phyloP scores from a whole-genome alignment of 164 flowering plant genomes.

The Magnolia sinica region DNA sequence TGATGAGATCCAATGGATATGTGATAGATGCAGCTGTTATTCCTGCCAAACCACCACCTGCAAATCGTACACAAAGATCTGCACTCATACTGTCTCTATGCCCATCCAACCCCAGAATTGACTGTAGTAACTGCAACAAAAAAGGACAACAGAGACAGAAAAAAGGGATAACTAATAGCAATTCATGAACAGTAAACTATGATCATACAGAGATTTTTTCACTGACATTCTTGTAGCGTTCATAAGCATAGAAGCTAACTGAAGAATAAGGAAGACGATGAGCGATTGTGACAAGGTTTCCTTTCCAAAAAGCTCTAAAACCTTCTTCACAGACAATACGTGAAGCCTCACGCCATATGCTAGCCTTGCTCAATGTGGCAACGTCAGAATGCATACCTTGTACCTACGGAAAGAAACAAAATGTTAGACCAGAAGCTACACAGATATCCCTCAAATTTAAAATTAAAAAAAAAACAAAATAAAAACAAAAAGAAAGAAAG shows the following conservation, averaged over 20 bases:
- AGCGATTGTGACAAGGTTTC: constrained; percentile 75
- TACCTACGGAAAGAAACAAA: constrained; percentile 32
- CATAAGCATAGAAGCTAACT: constrained; percentile 73
- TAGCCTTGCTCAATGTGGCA: constrained; percentile 48
- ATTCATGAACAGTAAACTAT: background rate
- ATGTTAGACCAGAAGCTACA: background rate
- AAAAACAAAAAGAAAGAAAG: background rate
- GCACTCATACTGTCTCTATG: constrained; percentile 34
- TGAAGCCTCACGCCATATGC: constrained; percentile 79
- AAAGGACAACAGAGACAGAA: background rate
- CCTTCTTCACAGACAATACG: constrained; percentile 75
- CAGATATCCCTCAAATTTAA: no score
- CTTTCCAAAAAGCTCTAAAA: constrained; percentile 84
- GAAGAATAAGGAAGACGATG: constrained; percentile 90
- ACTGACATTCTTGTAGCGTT: constrained; percentile 67
- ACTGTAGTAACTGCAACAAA: constrained; percentile 49
- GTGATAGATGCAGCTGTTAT: constrained; percentile 77
- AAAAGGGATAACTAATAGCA: background rate
- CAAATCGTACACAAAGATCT: constrained; percentile 49
- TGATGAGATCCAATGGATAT: constrained; percentile 81
- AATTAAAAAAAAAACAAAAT: no score
- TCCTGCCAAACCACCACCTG: constrained; percentile 83
- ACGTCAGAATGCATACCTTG: constrained; percentile 91
- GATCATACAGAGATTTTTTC: background rate
- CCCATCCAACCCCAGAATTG: constrained; percentile 42